These are phyloP conservation scores for Circinella minor DNA, from an alignment of 371 early-diverging fungal species.

Conservation along the genomic window DNA sequence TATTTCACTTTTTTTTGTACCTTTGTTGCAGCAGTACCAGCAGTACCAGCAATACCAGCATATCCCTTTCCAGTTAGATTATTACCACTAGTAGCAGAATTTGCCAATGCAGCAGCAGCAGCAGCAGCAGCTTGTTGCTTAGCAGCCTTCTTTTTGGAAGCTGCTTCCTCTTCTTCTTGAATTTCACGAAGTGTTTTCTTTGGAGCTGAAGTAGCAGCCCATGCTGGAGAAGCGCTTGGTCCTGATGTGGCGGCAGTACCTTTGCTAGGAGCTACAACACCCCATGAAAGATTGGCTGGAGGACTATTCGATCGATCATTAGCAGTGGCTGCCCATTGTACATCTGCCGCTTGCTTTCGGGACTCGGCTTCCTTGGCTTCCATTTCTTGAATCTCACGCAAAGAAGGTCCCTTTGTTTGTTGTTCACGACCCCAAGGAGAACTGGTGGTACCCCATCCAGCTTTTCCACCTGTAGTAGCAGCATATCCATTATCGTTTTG, in stretches of 20 bases:
- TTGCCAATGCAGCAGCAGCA: slow-evolving; percentile 24
- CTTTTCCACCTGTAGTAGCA: slow-evolving; percentile 9
- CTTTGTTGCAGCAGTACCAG: slow-evolving; percentile 27
- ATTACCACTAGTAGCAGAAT: slow-evolving; percentile 13
- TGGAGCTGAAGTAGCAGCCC: slow-evolving; percentile 59
- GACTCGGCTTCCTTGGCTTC: slow-evolving; percentile 62
- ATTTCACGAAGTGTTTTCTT: slow-evolving; percentile 81
- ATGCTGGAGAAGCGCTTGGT: slow-evolving; percentile 48
- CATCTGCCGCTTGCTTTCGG: slow-evolving; percentile 39
- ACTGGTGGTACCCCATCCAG: slow-evolving; percentile 26
- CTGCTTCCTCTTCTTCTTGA: slow-evolving; percentile 78
- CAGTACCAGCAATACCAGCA: slow-evolving; percentile 48
- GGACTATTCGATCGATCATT: neutral
- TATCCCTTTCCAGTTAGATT: slow-evolving; percentile 40
- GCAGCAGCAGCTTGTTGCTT: slow-evolving; percentile 32
- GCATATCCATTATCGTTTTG: slow-evolving; percentile 1
- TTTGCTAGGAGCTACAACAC: slow-evolving; percentile 42
- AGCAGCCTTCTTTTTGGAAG: slow-evolving; percentile 49
- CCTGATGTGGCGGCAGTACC: slow-evolving; percentile 19
- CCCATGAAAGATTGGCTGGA: slow-evolving; percentile 37
- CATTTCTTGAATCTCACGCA: slow-evolving; percentile 70
- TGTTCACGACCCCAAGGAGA: slow-evolving; percentile 49
- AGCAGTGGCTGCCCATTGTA: slow-evolving; percentile 30
- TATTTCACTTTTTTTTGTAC: slow-evolving; percentile 19
- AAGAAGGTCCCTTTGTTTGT: slow-evolving; percentile 49